A percentile compares a stretch with the other conserved stretches of the same genome.
These are phyloP conservation scores for Blastocystis sp. DNA, from an alignment of 352 stramenopile genomes.

Conservation along the genomic window DNA sequence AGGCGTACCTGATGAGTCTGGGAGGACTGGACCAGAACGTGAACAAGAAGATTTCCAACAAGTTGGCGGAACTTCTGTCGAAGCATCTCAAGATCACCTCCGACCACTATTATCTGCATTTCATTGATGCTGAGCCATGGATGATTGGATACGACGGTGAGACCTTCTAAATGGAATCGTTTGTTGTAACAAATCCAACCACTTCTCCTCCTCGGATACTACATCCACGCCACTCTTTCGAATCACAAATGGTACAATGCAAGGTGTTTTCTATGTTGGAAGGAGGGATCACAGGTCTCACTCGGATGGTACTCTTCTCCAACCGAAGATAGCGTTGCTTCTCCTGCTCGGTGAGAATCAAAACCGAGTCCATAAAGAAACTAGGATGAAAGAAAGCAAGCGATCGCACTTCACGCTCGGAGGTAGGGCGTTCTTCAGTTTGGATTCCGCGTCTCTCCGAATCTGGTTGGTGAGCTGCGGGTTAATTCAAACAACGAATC, in stretches of 20 bases:
- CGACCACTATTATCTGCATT: constrained; percentile 54
- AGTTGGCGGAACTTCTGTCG: not conserved
- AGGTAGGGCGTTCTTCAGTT: not conserved
- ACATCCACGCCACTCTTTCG: not conserved
- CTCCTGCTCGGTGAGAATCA: not conserved
- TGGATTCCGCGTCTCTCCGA: not conserved
- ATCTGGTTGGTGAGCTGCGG: not conserved
- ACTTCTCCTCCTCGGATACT: not conserved
- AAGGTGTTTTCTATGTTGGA: not conserved
- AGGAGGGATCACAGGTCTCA: not conserved
- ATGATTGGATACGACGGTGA: constrained; percentile 56
- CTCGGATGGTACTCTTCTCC: not conserved
- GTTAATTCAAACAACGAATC: not conserved
- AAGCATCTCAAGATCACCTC: constrained; percentile 49
- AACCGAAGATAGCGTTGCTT: not conserved
- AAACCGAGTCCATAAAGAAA: not conserved
- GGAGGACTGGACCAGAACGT: constrained; percentile 27
- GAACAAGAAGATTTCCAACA: constrained; percentile 47
- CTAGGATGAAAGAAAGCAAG: not conserved
- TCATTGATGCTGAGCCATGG: constrained; percentile 36
- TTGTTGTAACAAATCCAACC: constrained; percentile 1
- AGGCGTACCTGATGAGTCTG: constrained; percentile 52
- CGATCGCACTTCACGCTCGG: not conserved
- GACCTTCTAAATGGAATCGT: constrained; percentile 44
- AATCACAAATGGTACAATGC: not conserved